phyloP scores from a whole-genome alignment of 2,329 filamentous ascomycete species.

The Fusarium pseudonygamai region DNA sequence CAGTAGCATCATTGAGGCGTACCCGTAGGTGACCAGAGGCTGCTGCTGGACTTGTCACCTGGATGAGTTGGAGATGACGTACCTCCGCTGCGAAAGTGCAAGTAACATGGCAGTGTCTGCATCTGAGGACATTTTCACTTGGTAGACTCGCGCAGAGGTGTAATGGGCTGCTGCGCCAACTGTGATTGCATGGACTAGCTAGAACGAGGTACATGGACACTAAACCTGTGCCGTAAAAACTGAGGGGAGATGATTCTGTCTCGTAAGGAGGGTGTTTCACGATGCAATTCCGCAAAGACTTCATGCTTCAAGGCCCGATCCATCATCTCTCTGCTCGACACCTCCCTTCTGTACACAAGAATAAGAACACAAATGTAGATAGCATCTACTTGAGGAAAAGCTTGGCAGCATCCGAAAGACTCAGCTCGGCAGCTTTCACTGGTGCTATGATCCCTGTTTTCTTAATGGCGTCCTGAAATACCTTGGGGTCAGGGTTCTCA shows the following conservation, averaged over 20 bases:
- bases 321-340: too few relatives aligned
- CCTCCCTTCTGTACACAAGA: not conserved
- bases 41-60: not conserved
- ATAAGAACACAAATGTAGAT: not conserved
- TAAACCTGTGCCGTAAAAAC: not conserved
- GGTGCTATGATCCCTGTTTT: too few relatives aligned
- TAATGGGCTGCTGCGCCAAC: not conserved
- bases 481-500: too few relatives aligned
- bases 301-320: not conserved
- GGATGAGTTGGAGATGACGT: too few relatives aligned
- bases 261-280: too few relatives aligned
- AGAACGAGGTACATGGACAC: not conserved
- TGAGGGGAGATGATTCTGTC: not conserved
- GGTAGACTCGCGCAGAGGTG: not conserved
- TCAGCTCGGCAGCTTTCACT: too few relatives aligned
- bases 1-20: not conserved
- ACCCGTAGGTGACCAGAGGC: not conserved
- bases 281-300: not conserved
- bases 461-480: too few relatives aligned
- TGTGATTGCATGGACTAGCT: not conserved
- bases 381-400: too few relatives aligned
- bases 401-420: too few relatives aligned
- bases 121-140: not conserved
- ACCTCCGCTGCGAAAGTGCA: not conserved
- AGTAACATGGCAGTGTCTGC: not conserved